These are phyloP conservation scores for Athelia psychrophila DNA, from an alignment of 1,284 basidiomycete genomes.

Conservation along the genomic window DNA sequence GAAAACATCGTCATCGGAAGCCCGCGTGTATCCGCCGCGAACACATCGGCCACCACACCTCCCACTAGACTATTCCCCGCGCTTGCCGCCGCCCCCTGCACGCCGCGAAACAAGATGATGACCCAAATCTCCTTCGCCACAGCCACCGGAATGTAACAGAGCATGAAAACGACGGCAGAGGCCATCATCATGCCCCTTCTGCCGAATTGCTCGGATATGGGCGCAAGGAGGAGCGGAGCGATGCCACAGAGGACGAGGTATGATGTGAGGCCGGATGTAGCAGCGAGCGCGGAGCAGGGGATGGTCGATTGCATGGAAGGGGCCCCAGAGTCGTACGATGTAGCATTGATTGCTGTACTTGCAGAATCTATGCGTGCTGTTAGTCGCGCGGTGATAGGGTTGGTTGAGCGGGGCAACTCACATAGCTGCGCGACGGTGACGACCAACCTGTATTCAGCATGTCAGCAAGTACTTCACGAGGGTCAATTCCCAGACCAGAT, in stretches of 20 bases:
- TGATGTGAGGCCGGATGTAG: background rate
- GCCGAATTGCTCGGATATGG: background rate
- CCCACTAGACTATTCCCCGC: background rate
- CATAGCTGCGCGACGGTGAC: background rate
- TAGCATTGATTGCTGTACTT: background rate
- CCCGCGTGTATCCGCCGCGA: background rate
- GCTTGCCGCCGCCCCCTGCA: background rate
- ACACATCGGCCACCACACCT: background rate
- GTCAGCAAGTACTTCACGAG: background rate
- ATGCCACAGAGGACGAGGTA: background rate
- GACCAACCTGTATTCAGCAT: background rate
- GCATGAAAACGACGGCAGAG: background rate
- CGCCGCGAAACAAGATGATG: background rate
- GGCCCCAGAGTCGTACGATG: background rate
- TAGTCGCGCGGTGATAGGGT: background rate
- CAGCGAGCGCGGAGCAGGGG: background rate
- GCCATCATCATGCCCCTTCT: background rate
- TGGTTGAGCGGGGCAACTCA: background rate
- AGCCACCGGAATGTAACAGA: background rate
- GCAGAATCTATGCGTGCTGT: background rate
- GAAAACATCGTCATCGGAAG: background rate
- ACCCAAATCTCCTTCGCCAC: background rate
- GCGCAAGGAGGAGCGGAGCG: background rate
- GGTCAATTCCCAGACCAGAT: background rate
- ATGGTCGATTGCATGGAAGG: background rate